Evolutionary conservation across 345 rosid species (phyloP).

Genomic region (Passiflora organensis): DNA sequence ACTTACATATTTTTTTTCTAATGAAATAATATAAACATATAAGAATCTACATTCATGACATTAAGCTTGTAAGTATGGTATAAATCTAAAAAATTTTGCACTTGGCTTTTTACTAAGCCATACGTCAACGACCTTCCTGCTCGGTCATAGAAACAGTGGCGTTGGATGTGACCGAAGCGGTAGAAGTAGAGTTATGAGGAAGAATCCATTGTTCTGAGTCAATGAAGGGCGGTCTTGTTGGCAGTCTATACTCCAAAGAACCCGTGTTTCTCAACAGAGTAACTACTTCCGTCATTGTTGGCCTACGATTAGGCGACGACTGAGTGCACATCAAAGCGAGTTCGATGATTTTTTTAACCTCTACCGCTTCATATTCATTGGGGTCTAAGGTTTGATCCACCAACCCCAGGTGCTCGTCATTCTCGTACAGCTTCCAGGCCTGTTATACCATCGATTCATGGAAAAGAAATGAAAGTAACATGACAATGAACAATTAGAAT

Average conservation of each 20-base stretch:
- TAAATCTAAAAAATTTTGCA: too few species aligned
- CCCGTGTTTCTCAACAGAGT: slow-evolving; percentile 16
- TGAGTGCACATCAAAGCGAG: slow-evolving; percentile 35
- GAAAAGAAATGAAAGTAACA: neutral
- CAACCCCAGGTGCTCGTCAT: slow-evolving; percentile 13
- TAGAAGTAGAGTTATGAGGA: slow-evolving; percentile 13
- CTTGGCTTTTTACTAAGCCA: too few species aligned
- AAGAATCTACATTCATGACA: too few species aligned
- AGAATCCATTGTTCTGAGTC: neutral
- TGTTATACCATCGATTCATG: neutral
- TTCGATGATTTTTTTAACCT: slow-evolving; percentile 20
- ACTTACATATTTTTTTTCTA: too few species aligned
- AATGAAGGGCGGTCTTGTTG: slow-evolving; percentile 13
- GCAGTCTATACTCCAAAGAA: neutral
- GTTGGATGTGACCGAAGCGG: slow-evolving; percentile 14
- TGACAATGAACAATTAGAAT: neutral
- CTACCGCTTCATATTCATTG: slow-evolving; percentile 21
- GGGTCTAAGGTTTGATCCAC: slow-evolving; percentile 17
- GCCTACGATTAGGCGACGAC: slow-evolving; percentile 9
- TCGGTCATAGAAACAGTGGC: slow-evolving; percentile 22
- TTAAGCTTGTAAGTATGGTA: too few species aligned
- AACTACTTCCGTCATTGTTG: slow-evolving; percentile 30
- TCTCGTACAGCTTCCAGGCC: slow-evolving; percentile 36
- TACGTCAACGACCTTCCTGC: slow-evolving; percentile 19
- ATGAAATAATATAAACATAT: too few species aligned